Percentiles rank a stretch among this genome's conserved stretches.
phyloP scores from a whole-genome alignment of 805 yeast species.

The Suhomyces kilbournensis region DNA sequence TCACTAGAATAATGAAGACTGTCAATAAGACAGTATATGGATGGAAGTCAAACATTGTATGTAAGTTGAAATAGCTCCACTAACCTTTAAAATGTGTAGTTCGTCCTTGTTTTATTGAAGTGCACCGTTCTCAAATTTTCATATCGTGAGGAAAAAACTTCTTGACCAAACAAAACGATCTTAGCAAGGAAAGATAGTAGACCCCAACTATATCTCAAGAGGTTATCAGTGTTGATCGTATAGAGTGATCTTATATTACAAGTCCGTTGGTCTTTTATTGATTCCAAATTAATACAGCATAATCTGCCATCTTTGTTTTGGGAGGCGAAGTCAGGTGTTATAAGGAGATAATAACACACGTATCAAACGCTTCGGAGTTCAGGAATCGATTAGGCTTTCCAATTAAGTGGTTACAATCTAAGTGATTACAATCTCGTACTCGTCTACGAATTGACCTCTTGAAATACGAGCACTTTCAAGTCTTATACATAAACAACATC shows the following conservation, averaged over 20 bases:
- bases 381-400: background rate
- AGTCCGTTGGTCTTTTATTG: background rate
- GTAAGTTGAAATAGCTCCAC: background rate
- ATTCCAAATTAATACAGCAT: background rate
- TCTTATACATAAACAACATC: background rate
- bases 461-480: background rate
- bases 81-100: background rate
- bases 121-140: conserved; percentile 1
- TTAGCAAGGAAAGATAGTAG: background rate
- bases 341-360: background rate
- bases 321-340: background rate
- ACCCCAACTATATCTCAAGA: background rate
- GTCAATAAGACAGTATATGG: conserved; percentile 32
- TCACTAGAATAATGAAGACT: conserved; percentile 34
- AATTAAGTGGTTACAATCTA: background rate
- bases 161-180: background rate
- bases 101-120: background rate
- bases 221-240: background rate
- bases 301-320: background rate
- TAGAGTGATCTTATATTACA: background rate
- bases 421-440: background rate
- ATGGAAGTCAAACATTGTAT: conserved; percentile 25
- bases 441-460: background rate
- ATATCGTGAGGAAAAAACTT: conserved; percentile 3
- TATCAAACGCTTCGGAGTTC: background rate